Evolutionary conservation across 2,329 filamentous ascomycete species (phyloP).

Genomic region (Aspergillus piperis): DNA sequence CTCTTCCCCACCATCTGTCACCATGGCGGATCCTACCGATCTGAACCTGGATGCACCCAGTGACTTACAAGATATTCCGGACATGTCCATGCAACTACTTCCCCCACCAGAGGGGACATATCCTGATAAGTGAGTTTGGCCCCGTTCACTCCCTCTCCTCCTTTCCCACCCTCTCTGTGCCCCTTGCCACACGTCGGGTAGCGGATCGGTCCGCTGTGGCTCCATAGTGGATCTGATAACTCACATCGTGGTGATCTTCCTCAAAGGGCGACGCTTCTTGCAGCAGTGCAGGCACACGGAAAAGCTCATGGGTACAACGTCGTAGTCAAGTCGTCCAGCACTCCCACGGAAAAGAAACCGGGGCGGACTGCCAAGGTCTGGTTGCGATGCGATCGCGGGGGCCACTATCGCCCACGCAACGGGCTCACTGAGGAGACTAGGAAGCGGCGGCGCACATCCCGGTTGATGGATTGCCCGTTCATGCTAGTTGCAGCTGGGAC

Average conservation of each 20-base stretch:
- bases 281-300: constrained; percentile 44
- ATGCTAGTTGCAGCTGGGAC: constrained; percentile 47
- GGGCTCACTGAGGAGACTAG: constrained; percentile 49
- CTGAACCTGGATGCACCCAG: constrained; percentile 48
- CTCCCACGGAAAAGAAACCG: constrained; percentile 48
- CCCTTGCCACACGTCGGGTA: neutral
- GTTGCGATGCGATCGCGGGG: constrained; percentile 48
- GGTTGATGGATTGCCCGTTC: constrained; percentile 49
- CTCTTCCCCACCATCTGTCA: constrained; percentile 18
- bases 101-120: constrained; percentile 48
- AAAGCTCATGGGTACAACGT: constrained; percentile 49
- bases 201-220: constrained; percentile 7
- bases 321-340: constrained; percentile 50
- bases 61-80: constrained; percentile 49
- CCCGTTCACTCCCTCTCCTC: neutral
- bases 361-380: constrained; percentile 48
- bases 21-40: constrained; percentile 46
- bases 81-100: constrained; percentile 44
- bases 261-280: constrained; percentile 38
- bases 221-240: constrained; percentile 1
- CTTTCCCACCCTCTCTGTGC: neutral
- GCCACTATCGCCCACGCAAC: constrained; percentile 48
- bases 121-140: constrained; percentile 42
- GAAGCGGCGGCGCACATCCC: constrained; percentile 46
- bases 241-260: constrained; percentile 10